Evolutionary conservation across 2,329 filamentous ascomycete genomes (phyloP).

Genomic region (Fusarium beomiforme): DNA sequence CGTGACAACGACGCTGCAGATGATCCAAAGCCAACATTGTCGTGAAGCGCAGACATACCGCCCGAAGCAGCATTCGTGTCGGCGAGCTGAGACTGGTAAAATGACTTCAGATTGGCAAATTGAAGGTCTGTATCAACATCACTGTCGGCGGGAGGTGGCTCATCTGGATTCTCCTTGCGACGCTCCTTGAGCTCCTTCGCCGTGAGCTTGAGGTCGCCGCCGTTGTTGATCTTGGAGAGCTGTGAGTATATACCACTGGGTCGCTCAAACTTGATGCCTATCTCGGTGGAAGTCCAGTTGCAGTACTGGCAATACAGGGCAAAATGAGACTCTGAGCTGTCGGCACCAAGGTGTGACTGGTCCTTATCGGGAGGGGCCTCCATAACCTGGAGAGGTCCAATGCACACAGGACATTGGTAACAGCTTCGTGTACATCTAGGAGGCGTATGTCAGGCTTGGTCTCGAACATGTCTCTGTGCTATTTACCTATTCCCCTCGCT

Average conservation of each 20-base stretch:
- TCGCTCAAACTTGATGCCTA: slow-evolving; percentile 90
- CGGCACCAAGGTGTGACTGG: slow-evolving; percentile 56
- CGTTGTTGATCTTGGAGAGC: slow-evolving; percentile 75
- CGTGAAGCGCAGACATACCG: slow-evolving; percentile 53
- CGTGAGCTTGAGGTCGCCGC: slow-evolving; percentile 62
- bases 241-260: slow-evolving; percentile 87
- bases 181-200: slow-evolving; percentile 62
- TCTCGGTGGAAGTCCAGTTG: slow-evolving; percentile 90
- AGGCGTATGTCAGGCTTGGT: slow-evolving; percentile 27
- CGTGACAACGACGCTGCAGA: slow-evolving; percentile 83
- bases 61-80: slow-evolving; percentile 65
- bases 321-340: slow-evolving; percentile 57
- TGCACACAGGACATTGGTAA: slow-evolving; percentile 92
- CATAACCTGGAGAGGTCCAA: slow-evolving; percentile 80
- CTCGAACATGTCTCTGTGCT: neutral
- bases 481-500: slow-evolving; percentile 89
- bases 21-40: slow-evolving; percentile 69
- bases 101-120: slow-evolving; percentile 78
- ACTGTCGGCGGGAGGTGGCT: slow-evolving; percentile 52
- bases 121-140: slow-evolving; percentile 72
- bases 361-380: slow-evolving; percentile 65
- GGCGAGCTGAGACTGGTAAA: slow-evolving; percentile 83
- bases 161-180: slow-evolving; percentile 57
- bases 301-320: slow-evolving; percentile 90
- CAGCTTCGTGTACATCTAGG: slow-evolving; percentile 89